Conservation (phyloP, 768 basidiomycete species). For the Phanerodontia chrysosporium region DNA sequence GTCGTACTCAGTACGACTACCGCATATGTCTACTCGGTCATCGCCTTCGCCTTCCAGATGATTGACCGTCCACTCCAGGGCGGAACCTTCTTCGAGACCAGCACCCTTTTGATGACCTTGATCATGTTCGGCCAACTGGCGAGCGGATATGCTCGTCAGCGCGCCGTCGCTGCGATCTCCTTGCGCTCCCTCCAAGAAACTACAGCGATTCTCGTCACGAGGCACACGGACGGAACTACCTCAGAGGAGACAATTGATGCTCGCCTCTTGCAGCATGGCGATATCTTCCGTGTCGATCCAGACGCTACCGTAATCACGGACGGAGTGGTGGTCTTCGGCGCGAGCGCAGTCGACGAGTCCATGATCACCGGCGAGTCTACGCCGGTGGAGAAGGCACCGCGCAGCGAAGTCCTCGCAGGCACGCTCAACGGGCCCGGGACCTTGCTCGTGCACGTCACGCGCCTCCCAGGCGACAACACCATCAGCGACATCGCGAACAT, state of each 20-base stretch:
- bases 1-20: conserved; percentile 35
- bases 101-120: conserved; percentile 37
- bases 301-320: conserved; percentile 36
- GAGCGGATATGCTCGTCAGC: conserved; percentile 33
- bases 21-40: conserved; percentile 38
- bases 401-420: conserved; percentile 34
- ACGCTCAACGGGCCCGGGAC: conserved; percentile 32
- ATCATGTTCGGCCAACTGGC: conserved; percentile 38
- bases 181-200: conserved; percentile 28
- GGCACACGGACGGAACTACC: conserved; percentile 16
- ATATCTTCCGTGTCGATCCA: conserved; percentile 31
- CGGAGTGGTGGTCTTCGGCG: conserved; percentile 31
- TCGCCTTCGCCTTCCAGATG: conserved; percentile 32
- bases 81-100: conserved; percentile 40
- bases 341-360: conserved; percentile 38
- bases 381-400: conserved; percentile 32
- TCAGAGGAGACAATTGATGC: conserved; percentile 19
- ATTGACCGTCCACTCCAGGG: conserved; percentile 26
- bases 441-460: conserved; percentile 32
- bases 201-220: conserved; percentile 26
- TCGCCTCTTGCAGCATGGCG: conserved; percentile 33
- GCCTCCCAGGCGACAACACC: conserved; percentile 37
- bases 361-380: conserved; percentile 39
- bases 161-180: conserved; percentile 30
- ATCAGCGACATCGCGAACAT: conserved; percentile 34